Percentiles rank a stretch among this genome's conserved stretches.
These are phyloP conservation scores for Chenopodium suecicum DNA, from an alignment of 148 eudicot species.

Conservation along the genomic window DNA sequence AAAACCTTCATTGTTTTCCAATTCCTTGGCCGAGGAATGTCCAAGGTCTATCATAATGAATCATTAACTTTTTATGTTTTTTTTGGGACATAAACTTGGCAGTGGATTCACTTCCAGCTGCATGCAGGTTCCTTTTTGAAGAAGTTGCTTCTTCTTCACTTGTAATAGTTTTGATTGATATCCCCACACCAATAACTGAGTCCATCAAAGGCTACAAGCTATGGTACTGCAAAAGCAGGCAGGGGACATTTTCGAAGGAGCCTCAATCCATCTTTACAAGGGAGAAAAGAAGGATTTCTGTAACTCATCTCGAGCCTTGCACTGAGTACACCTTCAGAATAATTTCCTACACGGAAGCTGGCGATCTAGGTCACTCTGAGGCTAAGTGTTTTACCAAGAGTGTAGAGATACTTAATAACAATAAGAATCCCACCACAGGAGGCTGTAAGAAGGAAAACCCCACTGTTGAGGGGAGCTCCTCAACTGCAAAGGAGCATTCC, in stretches of 20 bases:
- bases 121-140: slow-evolving; percentile 86
- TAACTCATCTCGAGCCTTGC: slow-evolving; percentile 70
- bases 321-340: slow-evolving; percentile 85
- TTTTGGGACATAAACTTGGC: slow-evolving; percentile 35
- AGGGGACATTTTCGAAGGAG: slow-evolving; percentile 52
- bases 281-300: slow-evolving; percentile 54
- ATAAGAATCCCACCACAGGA: slow-evolving; percentile 34
- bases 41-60: neutral
- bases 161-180: slow-evolving; percentile 59
- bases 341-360: slow-evolving; percentile 61
- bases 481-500: slow-evolving; percentile 34
- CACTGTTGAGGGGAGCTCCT: slow-evolving; percentile 39
- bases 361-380: slow-evolving; percentile 90
- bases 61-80: neutral
- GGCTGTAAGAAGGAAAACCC: slow-evolving; percentile 35
- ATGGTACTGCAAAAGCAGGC: slow-evolving; percentile 69
- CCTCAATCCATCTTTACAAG: slow-evolving; percentile 57
- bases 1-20: slow-evolving; percentile 3
- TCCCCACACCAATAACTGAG: slow-evolving; percentile 41
- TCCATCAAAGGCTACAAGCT: slow-evolving; percentile 78
- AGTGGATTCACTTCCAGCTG: slow-evolving; percentile 87
- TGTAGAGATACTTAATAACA: slow-evolving; percentile 48
- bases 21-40: neutral
- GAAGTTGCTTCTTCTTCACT: slow-evolving; percentile 76
- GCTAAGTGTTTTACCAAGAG: slow-evolving; percentile 80